Evolutionary conservation across 257 asterid genomes (phyloP).

Genomic region (Solanum gandarillasii): DNA sequence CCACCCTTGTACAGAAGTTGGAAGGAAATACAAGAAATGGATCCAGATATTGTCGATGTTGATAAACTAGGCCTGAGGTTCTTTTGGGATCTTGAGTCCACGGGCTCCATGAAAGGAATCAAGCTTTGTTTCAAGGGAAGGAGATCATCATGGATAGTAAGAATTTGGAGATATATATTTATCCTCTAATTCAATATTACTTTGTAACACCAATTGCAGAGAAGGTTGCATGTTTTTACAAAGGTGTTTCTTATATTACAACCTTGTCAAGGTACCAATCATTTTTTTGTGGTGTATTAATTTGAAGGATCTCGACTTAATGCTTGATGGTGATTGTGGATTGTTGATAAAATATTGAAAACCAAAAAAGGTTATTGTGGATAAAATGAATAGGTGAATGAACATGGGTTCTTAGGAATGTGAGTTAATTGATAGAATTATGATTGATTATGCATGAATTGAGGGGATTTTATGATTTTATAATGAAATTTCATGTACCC

Average conservation of each 20-base stretch:
- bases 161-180: slow-evolving; percentile 58
- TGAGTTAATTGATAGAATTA: too few relatives aligned
- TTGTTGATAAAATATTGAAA: too few relatives aligned
- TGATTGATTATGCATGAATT: too few relatives aligned
- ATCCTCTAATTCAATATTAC: background rate
- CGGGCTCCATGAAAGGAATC: slow-evolving; percentile 52
- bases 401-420: too few relatives aligned
- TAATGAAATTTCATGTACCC: too few relatives aligned
- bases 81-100: slow-evolving; percentile 50
- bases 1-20: slow-evolving; percentile 43
- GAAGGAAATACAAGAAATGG: slow-evolving; percentile 33
- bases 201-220: slow-evolving; percentile 35
- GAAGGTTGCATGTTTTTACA: too few relatives aligned
- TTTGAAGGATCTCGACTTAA: slow-evolving; percentile 49
- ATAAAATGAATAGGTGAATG: too few relatives aligned
- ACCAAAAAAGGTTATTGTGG: too few relatives aligned
- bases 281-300: slow-evolving; percentile 51
- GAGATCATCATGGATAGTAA: slow-evolving; percentile 44
- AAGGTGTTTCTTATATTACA: too few relatives aligned
- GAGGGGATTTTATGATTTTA: too few relatives aligned
- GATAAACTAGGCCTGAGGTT: slow-evolving; percentile 29
- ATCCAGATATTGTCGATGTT: slow-evolving; percentile 35
- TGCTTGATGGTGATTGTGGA: slow-evolving; percentile 36
- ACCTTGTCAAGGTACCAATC: slow-evolving; percentile 15
- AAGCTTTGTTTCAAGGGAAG: slow-evolving; percentile 59